These are phyloP conservation scores for Ambrosiella xylebori DNA, from an alignment of 2,329 filamentous ascomycete genomes.

Conservation along the genomic window DNA sequence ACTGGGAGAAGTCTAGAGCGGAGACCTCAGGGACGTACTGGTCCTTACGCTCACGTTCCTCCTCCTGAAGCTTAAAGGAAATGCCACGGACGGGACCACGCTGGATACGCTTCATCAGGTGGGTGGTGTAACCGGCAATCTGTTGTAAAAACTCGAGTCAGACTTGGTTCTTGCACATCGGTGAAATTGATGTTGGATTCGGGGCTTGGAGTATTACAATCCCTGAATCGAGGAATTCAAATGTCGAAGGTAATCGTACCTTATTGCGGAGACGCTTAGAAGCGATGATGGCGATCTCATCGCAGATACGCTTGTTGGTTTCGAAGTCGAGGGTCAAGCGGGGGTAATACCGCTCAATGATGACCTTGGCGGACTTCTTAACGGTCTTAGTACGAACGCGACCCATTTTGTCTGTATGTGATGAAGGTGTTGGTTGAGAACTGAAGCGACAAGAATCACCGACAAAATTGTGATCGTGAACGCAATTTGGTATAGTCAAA, in stretches of 20 bases:
- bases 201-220: neutral
- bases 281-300: slow-evolving; percentile 99
- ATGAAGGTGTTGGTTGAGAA: slow-evolving; percentile 19
- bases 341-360: slow-evolving; percentile 97
- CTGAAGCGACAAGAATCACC: neutral
- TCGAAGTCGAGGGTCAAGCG: slow-evolving; percentile 98
- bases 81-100: slow-evolving; percentile 98
- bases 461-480: neutral
- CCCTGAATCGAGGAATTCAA: neutral
- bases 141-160: slow-evolving; percentile 21
- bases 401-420: slow-evolving; percentile 47
- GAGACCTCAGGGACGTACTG: slow-evolving; percentile 99
- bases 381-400: slow-evolving; percentile 54
- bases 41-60: slow-evolving; percentile 99
- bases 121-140: slow-evolving; percentile 97
- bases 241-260: slow-evolving; percentile 30
- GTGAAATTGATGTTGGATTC: neutral
- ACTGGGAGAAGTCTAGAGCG: slow-evolving; percentile 92
- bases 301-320: slow-evolving; percentile 99
- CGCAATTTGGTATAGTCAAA: slow-evolving; percentile 9
- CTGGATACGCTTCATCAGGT: slow-evolving; percentile 99
- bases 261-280: slow-evolving; percentile 99
- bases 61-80: slow-evolving; percentile 99
- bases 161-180: neutral
- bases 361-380: slow-evolving; percentile 87